These are phyloP conservation scores for Leucosporidium yakuticum DNA, from an alignment of 768 basidiomycete species.

Conservation along the genomic window DNA sequence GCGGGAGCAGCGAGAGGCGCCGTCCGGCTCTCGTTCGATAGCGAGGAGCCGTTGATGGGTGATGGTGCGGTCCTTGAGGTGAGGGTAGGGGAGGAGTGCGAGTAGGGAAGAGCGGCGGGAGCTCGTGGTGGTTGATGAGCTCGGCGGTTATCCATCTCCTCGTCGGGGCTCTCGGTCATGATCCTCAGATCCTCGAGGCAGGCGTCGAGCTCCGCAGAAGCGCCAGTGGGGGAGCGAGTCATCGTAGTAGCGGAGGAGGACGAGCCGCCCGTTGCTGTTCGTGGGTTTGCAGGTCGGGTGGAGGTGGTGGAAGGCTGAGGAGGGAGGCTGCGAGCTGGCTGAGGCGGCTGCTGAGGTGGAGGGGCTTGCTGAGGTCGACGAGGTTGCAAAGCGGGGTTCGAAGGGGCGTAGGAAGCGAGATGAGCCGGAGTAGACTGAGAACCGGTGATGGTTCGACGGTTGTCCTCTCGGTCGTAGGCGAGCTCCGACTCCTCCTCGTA, in stretches of 20 bases:
- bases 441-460: slow-evolving; percentile 11
- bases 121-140: neutral
- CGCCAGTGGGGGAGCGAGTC: too few species aligned
- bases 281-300: neutral
- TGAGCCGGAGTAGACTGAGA: slow-evolving; percentile 9
- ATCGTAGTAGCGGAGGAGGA: too few species aligned
- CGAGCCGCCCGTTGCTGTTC: too few species aligned
- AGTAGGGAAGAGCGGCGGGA: neutral
- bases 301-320: neutral
- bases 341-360: neutral
- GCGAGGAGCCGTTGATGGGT: neutral
- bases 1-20: neutral
- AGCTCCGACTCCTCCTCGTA: neutral
- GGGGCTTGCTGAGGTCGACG: neutral
- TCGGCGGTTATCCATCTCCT: neutral
- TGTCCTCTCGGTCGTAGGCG: slow-evolving; percentile 6
- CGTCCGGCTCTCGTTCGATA: neutral
- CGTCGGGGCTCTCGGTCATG: slow-evolving; percentile 12
- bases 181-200: slow-evolving; percentile 27
- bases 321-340: neutral
- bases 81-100: slow-evolving; percentile 15
- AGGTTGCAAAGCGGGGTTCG: neutral
- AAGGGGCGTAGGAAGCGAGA: neutral
- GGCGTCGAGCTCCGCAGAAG: slow-evolving; percentile 12
- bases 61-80: neutral